These are phyloP conservation scores for Talaromyces sp. DNA, from an alignment of 2,329 filamentous ascomycete species.

Conservation along the genomic window DNA sequence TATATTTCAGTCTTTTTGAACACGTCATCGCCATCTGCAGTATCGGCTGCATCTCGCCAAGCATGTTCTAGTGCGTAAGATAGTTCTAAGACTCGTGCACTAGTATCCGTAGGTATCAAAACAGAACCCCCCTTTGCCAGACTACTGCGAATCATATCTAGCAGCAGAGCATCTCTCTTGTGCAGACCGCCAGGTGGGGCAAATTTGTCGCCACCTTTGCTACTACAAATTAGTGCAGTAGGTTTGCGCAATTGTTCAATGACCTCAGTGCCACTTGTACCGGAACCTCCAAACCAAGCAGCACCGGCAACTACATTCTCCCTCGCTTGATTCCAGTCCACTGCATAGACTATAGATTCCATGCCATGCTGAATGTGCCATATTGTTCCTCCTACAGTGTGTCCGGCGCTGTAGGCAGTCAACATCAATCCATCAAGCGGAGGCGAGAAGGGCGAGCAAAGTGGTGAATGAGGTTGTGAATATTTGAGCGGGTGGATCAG, in stretches of 20 bases:
- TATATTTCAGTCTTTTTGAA: constrained; percentile 62
- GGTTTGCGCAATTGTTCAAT: constrained; percentile 91
- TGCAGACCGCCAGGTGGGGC: constrained; percentile 69
- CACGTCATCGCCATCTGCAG: constrained; percentile 50
- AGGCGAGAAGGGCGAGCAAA: constrained; percentile 81
- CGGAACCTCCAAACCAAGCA: constrained; percentile 83
- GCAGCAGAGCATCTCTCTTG: constrained; percentile 78
- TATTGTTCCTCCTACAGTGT: constrained; percentile 93
- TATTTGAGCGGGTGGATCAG: constrained; percentile 92
- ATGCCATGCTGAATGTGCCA: constrained; percentile 98
- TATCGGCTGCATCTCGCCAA: constrained; percentile 67
- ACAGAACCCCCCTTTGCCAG: constrained; percentile 83
- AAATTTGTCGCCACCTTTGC: constrained; percentile 69
- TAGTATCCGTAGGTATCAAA: constrained; percentile 90
- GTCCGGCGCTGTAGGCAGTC: constrained; percentile 94
- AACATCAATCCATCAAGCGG: constrained; percentile 88
- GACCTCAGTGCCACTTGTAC: constrained; percentile 78
- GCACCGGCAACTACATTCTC: constrained; percentile 93
- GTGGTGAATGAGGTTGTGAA: constrained; percentile 89
- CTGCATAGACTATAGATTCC: constrained; percentile 94
- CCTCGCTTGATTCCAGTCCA: constrained; percentile 97
- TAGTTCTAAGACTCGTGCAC: constrained; percentile 87
- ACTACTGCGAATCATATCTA: constrained; percentile 77
- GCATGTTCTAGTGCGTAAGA: constrained; percentile 90
- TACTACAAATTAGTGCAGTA: constrained; percentile 90